Evolutionary conservation across 2,329 filamentous ascomycete genomes (phyloP).

Genomic region (Penicillium oxalicum): DNA sequence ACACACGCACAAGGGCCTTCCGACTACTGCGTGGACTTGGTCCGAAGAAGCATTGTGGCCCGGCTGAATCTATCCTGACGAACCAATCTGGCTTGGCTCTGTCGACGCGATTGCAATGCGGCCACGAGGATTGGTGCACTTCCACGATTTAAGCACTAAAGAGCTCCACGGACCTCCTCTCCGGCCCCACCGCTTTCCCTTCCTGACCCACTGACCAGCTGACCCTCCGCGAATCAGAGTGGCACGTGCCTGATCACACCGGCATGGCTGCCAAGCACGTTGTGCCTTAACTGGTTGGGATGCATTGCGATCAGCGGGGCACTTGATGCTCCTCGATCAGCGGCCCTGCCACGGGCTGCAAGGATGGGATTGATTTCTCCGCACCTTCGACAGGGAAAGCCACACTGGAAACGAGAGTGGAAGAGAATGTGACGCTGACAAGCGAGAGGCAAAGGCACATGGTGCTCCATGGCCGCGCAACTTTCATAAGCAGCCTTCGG

Average conservation of each 20-base stretch:
- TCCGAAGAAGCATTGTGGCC: no score
- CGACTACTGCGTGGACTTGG: no score
- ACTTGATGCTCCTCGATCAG: not conserved
- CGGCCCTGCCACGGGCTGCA: not conserved
- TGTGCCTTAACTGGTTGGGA: constrained; percentile 16
- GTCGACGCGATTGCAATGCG: constrained; percentile 1
- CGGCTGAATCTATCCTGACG: not conserved
- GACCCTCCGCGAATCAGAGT: constrained; percentile 16
- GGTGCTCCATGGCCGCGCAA: not conserved
- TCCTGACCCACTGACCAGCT: not conserved
- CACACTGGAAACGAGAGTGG: not conserved
- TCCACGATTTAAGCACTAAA: constrained; percentile 11
- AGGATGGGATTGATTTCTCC: constrained; percentile 5
- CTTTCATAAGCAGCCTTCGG: constrained; percentile 7
- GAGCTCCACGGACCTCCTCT: not conserved
- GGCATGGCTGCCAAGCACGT: constrained; percentile 17
- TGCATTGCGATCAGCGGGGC: constrained; percentile 1
- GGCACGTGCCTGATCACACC: constrained; percentile 15
- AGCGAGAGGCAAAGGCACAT: constrained; percentile 5
- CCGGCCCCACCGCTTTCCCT: constrained; percentile 1
- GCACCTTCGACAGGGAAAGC: constrained; percentile 4
- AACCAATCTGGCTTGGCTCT: not conserved
- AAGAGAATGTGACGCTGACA: constrained; percentile 3
- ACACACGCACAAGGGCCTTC: no score
- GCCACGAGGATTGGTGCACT: constrained; percentile 4